Base-by-base conservation (phyloP, 1,139 yeast species). In the Pichia sp. region DNA sequence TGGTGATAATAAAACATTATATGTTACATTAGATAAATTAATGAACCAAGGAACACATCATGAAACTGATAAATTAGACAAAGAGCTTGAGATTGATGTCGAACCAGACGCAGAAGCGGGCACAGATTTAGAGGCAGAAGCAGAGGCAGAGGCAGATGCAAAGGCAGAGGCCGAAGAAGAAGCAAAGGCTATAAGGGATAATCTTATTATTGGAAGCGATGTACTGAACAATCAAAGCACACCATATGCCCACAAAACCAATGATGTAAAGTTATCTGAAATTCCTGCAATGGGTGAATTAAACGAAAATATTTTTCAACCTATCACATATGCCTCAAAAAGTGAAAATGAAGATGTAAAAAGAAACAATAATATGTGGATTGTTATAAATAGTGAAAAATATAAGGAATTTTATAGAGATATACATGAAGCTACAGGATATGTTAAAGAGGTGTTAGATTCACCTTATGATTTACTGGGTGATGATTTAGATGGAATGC, bases 401-500 rank as follows among this genome's bases (percentile, higher is more conserved):
- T 42, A 49, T 12, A 27, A 39, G 6, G 40, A 32, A 5, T 42
- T 53, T 30, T 49, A 54, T 9, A 35, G 43, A 6, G 62, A 58
- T 26, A 37, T 62, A 6, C 40, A 46, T 10, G 55, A 56, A 20
- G 63, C 64, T 9, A 49, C 55, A 5, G 43, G 56, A 32, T 59
- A 47, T 43, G 50, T 61, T 9, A 49, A 55, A 31, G 56, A 54
- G 11, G 54, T 63, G 7, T 35, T 59, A 12, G 54, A 57, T 23
- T 56, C 62, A 3, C 50, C 47, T 9, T 62, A 57, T 39, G 50
- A 51, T 2, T 53, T 62, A 8, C 41, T 63, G 29, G 50, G 58
- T 37, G 75, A 80, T 51, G 94, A 83, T 56, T 59, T 68, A 30
- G 85, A 80, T 50, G 87, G 90, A 1, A 74, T 74, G 35, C 62